Percentiles rank a stretch among this genome's conserved stretches.
Evolutionary conservation across 805 yeast genomes (phyloP).

Genomic region (Citeromyces nyonsensis): DNA sequence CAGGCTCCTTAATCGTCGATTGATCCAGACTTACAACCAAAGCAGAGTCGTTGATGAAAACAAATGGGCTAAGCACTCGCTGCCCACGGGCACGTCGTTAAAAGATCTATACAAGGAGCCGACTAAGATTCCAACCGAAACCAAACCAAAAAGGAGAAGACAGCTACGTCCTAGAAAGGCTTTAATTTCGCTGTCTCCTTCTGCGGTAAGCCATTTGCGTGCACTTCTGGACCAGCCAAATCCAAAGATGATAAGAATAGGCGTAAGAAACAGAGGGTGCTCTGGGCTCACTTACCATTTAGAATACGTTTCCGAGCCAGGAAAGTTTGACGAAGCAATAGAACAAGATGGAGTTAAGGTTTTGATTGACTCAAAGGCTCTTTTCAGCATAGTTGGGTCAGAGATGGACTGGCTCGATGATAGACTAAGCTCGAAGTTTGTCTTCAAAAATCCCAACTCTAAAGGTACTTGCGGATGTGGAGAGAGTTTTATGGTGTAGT

Average conservation of each 20-base stretch:
- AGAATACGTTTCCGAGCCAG: slow-evolving; percentile 81
- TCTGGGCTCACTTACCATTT: slow-evolving; percentile 87
- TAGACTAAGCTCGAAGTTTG: slow-evolving; percentile 74
- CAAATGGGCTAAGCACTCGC: slow-evolving; percentile 6
- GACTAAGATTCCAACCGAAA: background rate
- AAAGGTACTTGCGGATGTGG: slow-evolving; percentile 99
- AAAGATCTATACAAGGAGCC: slow-evolving; percentile 3
- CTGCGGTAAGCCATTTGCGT: slow-evolving; percentile 60
- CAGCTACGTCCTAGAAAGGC: slow-evolving; percentile 80
- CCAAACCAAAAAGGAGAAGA: slow-evolving; percentile 27
- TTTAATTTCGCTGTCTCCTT: slow-evolving; percentile 63
- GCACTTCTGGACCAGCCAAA: slow-evolving; percentile 62
- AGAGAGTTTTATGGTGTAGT: slow-evolving; percentile 92
- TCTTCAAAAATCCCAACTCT: slow-evolving; percentile 89
- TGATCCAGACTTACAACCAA: background rate
- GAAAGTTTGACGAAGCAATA: slow-evolving; percentile 89
- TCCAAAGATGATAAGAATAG: slow-evolving; percentile 81
- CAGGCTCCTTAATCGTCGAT: background rate
- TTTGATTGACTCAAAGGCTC: slow-evolving; percentile 87
- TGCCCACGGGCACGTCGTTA: slow-evolving; percentile 4
- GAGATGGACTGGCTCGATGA: slow-evolving; percentile 99
- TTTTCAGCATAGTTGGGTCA: slow-evolving; percentile 89
- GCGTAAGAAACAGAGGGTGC: slow-evolving; percentile 94
- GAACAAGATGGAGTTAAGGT: slow-evolving; percentile 91
- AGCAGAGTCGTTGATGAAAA: background rate